These are phyloP conservation scores for Phytophthora sansomeana DNA, from an alignment of 352 stramenopile genomes.

Conservation along the genomic window DNA sequence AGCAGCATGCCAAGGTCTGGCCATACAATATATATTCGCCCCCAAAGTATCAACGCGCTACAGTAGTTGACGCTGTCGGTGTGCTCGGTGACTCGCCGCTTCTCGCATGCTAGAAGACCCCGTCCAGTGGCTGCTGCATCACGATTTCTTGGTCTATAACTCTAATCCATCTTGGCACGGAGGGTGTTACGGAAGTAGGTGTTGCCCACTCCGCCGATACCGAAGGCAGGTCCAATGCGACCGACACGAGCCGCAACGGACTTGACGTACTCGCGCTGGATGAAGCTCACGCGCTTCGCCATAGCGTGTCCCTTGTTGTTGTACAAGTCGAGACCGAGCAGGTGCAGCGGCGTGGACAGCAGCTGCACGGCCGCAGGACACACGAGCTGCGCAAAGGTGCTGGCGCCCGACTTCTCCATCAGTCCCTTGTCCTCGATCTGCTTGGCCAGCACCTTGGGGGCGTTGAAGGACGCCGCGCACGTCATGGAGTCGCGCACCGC, in stretches of 20 bases:
- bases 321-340: slow-evolving; percentile 91
- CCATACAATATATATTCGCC: slow-evolving; percentile 39
- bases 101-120: slow-evolving; percentile 22
- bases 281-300: slow-evolving; percentile 56
- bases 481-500: slow-evolving; percentile 88
- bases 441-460: slow-evolving; percentile 72
- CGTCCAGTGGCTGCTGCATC: slow-evolving; percentile 19
- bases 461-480: slow-evolving; percentile 89
- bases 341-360: slow-evolving; percentile 89
- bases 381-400: slow-evolving; percentile 78
- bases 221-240: slow-evolving; percentile 91
- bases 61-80: slow-evolving; percentile 17
- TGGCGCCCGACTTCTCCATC: slow-evolving; percentile 60
- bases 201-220: slow-evolving; percentile 91
- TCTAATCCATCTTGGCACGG: slow-evolving; percentile 50
- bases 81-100: slow-evolving; percentile 29
- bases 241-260: slow-evolving; percentile 85
- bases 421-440: slow-evolving; percentile 61
- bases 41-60: slow-evolving; percentile 7
- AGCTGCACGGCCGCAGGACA: slow-evolving; percentile 89
- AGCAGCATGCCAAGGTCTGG: slow-evolving; percentile 32
- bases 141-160: neutral
- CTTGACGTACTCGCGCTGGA: slow-evolving; percentile 87
- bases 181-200: slow-evolving; percentile 65
- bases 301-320: slow-evolving; percentile 67